Evolutionary conservation across 169 alveolate genomes (phyloP), one percentile per base, ranked within the genome.

Genomic region (Plasmodium reichenowi): DNA sequence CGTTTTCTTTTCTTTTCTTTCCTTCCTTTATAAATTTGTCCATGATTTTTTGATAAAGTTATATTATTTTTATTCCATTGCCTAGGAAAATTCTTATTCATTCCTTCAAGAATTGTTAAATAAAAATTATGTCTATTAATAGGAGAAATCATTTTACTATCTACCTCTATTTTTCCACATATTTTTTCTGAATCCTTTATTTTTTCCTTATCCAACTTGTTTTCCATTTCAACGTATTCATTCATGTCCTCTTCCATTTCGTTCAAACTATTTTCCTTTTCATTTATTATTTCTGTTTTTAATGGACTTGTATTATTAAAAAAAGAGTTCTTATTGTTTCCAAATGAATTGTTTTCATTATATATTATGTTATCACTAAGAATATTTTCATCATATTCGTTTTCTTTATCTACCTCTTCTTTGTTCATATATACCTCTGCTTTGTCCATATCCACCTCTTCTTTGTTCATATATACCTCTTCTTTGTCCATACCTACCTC

Each of bases 101-200:
- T 64, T 7, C 38, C 38, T 64, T 64, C 73, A 26, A 64, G 48
- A 64, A 64, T 15, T 29, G 45, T 32, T 13, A 64, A 26, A 20
- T 64, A 64, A 4, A 32, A 24, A 60, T 60, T 60, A 60, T 60
- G 68, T 60, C 68, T 22, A 22, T 10, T 60, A 3, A 22, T n/a
- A 22, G 17, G 17, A 17, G 17, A 17, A 9, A 54, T 54, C 6
- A 54, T 54, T 54, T 54, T 10, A 54, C 4, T 54, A n/a, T 54
- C 4, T 29, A 29, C 38, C 38, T 29, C 38, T 29, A 29, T 29
- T 29, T 29, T 29, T 29, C 38, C 4, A 29, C 38, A 0, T 2
- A 29, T 3, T 29, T 3, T 3, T 29, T 29, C 38, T 29, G 38
- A 29, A 29, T 29, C 38, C 0, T 29, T 29, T 29, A 29, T 29